Evolutionary conservation across 495 filamentous ascomycete genomes (phyloP).

Genomic region (Penicillium malachiteum): DNA sequence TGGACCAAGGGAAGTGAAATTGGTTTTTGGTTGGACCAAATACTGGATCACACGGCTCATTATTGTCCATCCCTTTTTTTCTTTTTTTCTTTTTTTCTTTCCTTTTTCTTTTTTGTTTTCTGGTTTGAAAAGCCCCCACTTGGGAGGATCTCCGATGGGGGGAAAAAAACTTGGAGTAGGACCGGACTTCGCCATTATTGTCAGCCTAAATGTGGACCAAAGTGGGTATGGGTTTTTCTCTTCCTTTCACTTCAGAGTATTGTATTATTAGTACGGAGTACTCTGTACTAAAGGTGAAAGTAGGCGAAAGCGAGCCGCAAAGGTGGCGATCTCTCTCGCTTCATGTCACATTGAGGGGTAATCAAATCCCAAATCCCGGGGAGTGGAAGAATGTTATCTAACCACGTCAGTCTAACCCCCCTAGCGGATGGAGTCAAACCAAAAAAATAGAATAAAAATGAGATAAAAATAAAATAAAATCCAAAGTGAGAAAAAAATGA

Average conservation of each 20-base stretch:
- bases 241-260: neutral
- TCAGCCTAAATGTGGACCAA: slow-evolving; percentile 1
- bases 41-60: neutral
- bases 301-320: slow-evolving; percentile 21
- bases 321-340: no score
- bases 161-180: neutral
- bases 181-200: slow-evolving; percentile 2
- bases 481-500: slow-evolving; percentile 9
- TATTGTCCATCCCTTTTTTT: neutral
- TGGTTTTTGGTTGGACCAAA: no score
- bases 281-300: slow-evolving; percentile 1
- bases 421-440: slow-evolving; percentile 4
- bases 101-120: neutral
- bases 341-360: slow-evolving; percentile 20
- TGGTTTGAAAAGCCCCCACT: neutral
- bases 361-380: slow-evolving; percentile 11
- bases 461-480: slow-evolving; percentile 2
- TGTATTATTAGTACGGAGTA: neutral
- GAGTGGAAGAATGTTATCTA: neutral
- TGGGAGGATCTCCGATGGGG: slow-evolving; percentile 15
- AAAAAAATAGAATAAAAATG: slow-evolving; percentile 4
- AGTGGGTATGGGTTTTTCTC: neutral
- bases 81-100: neutral
- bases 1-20: no score
- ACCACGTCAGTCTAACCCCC: slow-evolving; percentile 16